A percentile compares a stretch with the other conserved stretches of the same genome.
These are phyloP conservation scores for Neurospora sp. DNA, from an alignment of 495 filamentous ascomycete species.

Conservation along the genomic window DNA sequence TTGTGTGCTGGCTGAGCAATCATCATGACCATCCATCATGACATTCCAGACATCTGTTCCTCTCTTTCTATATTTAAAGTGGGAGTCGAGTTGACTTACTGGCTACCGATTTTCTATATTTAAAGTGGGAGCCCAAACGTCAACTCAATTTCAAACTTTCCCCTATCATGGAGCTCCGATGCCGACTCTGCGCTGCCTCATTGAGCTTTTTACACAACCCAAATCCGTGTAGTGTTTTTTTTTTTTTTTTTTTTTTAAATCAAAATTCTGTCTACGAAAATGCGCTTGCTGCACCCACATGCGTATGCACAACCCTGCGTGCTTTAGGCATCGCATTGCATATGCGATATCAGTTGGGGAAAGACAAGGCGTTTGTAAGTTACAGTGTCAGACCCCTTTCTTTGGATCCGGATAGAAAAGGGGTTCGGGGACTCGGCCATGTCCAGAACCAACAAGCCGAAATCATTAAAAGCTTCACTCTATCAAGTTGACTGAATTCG, in stretches of 20 bases:
- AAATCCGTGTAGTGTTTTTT: neutral
- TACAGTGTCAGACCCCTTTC: neutral
- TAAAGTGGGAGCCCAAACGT: too few relatives aligned
- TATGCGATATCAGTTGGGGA: neutral
- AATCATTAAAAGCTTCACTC: neutral
- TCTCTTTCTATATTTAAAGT: too few relatives aligned
- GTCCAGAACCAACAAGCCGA: neutral
- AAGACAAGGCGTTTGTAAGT: neutral
- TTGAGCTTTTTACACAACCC: neutral
- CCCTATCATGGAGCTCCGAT: neutral
- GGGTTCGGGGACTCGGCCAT: neutral
- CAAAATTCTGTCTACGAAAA: neutral
- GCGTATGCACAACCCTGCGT: neutral
- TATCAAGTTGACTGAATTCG: neutral
- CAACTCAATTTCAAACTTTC: too few relatives aligned
- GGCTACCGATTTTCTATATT: too few relatives aligned
- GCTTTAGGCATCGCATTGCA: neutral
- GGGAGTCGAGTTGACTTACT: too few relatives aligned
- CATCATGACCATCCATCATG: too few relatives aligned
- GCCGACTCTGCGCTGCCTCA: neutral
- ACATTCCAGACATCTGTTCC: too few relatives aligned
- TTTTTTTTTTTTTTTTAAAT: neutral
- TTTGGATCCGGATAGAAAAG: neutral
- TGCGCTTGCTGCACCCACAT: neutral
- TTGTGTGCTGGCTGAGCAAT: too few relatives aligned